Percentiles rank a stretch among this genome's conserved stretches.
Evolutionary conservation across 768 basidiomycete species (phyloP).

Genomic region (Podaxis pistillaris): DNA sequence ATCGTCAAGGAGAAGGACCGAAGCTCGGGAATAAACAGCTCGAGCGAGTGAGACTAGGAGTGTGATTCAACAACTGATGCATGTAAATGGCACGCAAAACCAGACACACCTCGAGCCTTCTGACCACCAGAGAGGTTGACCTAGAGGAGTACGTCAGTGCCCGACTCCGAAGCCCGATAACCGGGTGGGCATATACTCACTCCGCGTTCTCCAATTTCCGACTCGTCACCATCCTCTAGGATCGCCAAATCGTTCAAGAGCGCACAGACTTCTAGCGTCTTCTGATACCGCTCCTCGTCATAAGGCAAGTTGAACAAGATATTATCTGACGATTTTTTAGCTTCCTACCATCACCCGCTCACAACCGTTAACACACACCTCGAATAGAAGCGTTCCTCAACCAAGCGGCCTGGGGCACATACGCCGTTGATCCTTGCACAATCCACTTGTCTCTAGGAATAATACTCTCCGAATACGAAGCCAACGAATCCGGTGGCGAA

Average conservation of each 20-base stretch:
- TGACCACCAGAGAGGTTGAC: constrained; percentile 60
- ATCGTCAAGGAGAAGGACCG: constrained; percentile 81
- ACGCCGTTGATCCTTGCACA: constrained; percentile 76
- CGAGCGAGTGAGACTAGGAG: constrained; percentile 48
- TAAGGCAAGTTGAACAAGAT: constrained; percentile 81
- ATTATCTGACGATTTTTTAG: constrained; percentile 37
- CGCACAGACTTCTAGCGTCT: constrained; percentile 77
- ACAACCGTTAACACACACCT: constrained; percentile 25
- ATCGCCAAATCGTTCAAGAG: constrained; percentile 75
- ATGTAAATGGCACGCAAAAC: constrained; percentile 33
- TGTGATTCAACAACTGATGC: constrained; percentile 32
- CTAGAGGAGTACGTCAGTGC: constrained; percentile 22
- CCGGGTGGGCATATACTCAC: constrained; percentile 33
- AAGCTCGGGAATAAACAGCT: constrained; percentile 88
- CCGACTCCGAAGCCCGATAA: not conserved
- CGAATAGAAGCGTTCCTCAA: constrained; percentile 64
- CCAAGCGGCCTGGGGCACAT: constrained; percentile 79
- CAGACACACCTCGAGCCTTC: constrained; percentile 55
- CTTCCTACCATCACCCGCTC: not conserved
- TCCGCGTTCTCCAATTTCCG: constrained; percentile 86
- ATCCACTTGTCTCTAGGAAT: constrained; percentile 67
- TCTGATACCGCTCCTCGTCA: constrained; percentile 76
- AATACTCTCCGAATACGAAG: constrained; percentile 46
- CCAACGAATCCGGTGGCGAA: constrained; percentile 79
- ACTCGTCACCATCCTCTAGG: constrained; percentile 84